These are phyloP conservation scores for Ceratocystis colombiana DNA, from an alignment of 2,329 filamentous ascomycete species.

Conservation along the genomic window DNA sequence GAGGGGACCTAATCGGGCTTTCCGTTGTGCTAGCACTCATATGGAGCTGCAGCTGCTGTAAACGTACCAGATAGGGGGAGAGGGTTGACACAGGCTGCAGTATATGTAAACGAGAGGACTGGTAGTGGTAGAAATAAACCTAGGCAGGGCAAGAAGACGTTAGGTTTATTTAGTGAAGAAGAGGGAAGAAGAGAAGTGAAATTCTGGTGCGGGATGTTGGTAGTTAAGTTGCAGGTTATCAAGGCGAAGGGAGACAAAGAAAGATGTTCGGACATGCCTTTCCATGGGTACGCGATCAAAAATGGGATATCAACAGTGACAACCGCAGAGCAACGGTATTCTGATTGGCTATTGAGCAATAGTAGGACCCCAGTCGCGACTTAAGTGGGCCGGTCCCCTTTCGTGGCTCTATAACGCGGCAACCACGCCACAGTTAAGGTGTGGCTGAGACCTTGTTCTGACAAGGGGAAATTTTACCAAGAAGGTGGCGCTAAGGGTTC, in stretches of 20 bases:
- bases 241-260: constrained; percentile 25
- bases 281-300: constrained; percentile 25
- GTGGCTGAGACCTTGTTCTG: constrained; percentile 17
- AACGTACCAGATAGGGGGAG: constrained; percentile 6
- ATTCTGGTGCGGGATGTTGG: constrained; percentile 21
- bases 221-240: constrained; percentile 24
- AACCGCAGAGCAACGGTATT: constrained; percentile 47
- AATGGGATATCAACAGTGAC: constrained; percentile 40
- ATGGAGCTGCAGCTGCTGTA: background rate
- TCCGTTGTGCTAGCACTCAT: background rate
- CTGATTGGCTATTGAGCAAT: constrained; percentile 36
- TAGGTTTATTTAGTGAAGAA: constrained; percentile 17
- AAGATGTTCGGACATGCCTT: constrained; percentile 26
- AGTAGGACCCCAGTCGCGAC: constrained; percentile 22
- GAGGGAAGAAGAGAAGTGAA: constrained; percentile 21
- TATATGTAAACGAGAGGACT: constrained; percentile 17
- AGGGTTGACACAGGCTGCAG: background rate
- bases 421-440: constrained; percentile 13
- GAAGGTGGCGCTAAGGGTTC: constrained; percentile 22
- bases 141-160: background rate
- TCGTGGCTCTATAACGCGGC: constrained; percentile 16
- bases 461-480: background rate
- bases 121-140: background rate
- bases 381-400: constrained; percentile 21
- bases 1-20: background rate